Percentiles rank a stretch among this genome's conserved stretches.
phyloP scores from a whole-genome alignment of 2,329 filamentous ascomycete genomes.

The Neopestalotiopsis clavispora region DNA sequence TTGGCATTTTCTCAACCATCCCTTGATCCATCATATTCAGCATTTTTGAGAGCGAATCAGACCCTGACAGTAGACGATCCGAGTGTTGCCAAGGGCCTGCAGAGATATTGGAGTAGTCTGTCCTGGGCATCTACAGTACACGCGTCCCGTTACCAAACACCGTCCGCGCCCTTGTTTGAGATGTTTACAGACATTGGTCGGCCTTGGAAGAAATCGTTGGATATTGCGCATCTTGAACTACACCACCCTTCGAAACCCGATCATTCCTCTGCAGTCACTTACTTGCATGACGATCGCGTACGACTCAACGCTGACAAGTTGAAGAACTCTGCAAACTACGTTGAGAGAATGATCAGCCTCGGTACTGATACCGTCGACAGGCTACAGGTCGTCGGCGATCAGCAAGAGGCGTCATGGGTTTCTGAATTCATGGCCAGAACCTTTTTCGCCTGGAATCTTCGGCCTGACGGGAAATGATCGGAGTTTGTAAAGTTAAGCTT shows the following conservation, averaged over 20 bases:
- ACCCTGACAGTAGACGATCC: constrained; percentile 42
- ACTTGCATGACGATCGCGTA: constrained; percentile 39
- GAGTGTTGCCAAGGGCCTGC: constrained; percentile 42
- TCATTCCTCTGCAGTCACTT: constrained; percentile 50
- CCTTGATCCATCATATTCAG: constrained; percentile 54
- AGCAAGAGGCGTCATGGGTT: constrained; percentile 21
- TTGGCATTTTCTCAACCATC: constrained; percentile 27
- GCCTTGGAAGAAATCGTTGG: constrained; percentile 45
- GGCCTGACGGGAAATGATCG: constrained; percentile 1
- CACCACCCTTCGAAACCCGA: constrained; percentile 58
- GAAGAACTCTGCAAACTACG: constrained; percentile 5
- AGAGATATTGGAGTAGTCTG: constrained; percentile 50
- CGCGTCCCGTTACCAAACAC: constrained; percentile 48
- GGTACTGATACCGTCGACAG: constrained; percentile 19
- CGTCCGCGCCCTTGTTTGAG: constrained; percentile 56
- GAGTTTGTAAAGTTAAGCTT: neutral
- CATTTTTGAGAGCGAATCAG: constrained; percentile 51
- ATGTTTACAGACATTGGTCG: constrained; percentile 54
- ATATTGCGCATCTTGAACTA: constrained; percentile 59
- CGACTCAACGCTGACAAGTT: neutral
- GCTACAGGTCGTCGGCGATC: constrained; percentile 17
- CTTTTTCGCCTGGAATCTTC: constrained; percentile 21
- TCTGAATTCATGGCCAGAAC: constrained; percentile 20
- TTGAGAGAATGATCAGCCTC: constrained; percentile 17
- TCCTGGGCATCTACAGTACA: constrained; percentile 59